These are phyloP conservation scores for Gorgonomyces haynaldii DNA, from an alignment of 192 early-diverging fungal genomes.

Conservation along the genomic window DNA sequence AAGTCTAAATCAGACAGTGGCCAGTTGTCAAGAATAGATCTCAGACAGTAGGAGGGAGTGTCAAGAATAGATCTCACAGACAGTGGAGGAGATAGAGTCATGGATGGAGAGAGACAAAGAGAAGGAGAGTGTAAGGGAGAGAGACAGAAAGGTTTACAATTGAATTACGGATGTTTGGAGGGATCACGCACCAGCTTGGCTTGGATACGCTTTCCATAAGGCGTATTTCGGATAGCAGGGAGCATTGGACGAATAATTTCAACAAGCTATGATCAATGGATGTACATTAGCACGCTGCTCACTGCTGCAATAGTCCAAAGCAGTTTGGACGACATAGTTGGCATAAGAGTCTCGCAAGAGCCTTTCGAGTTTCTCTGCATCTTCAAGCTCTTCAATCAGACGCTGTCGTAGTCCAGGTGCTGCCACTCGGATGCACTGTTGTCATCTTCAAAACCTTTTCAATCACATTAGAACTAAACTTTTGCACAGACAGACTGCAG, in stretches of 20 bases:
- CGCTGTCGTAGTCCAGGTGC: constrained; percentile 53
- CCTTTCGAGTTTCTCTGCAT: constrained; percentile 61
- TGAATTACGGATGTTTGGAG: too few relatives aligned
- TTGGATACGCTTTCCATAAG: constrained; percentile 74
- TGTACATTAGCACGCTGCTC: constrained; percentile 51
- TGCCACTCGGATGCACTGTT: constrained; percentile 68
- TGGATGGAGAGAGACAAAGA: too few relatives aligned
- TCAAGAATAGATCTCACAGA: too few relatives aligned
- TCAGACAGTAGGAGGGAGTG: too few relatives aligned
- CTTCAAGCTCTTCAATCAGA: constrained; percentile 66
- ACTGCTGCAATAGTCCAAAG: constrained; percentile 67
- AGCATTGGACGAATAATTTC: constrained; percentile 72
- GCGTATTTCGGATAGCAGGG: constrained; percentile 71
- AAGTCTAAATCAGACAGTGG: too few relatives aligned
- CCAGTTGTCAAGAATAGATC: too few relatives aligned
- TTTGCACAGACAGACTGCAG: constrained; percentile 70
- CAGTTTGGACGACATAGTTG: constrained; percentile 86
- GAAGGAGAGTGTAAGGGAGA: too few relatives aligned
- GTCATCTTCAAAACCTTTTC: constrained; percentile 52
- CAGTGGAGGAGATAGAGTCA: too few relatives aligned
- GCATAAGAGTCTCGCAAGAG: constrained; percentile 77
- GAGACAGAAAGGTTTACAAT: too few relatives aligned
- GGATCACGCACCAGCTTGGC: constrained; percentile 4
- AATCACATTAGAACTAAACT: constrained; percentile 86
- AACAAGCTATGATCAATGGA: constrained; percentile 34